Base-by-base conservation (phyloP, 108 stramenopile species). In the Schizochytrium sp. region DNA sequence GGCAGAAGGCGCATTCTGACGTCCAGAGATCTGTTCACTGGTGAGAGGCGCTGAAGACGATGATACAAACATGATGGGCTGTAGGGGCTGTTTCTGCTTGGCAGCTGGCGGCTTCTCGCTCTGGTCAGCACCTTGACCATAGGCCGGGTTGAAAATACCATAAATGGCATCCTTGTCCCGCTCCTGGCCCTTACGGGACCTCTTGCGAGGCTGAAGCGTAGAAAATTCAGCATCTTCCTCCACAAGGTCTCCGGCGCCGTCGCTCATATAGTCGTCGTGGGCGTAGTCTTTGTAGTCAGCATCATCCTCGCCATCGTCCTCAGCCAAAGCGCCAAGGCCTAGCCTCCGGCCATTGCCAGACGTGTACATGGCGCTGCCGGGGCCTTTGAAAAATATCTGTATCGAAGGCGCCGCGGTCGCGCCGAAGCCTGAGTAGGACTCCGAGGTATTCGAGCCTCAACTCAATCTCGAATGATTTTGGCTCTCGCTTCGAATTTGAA, bases 141-240 rank as follows among this genome's bases (percentile, higher is more conserved):
- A 69, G 42, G 64, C 64, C 1, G 64, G 64, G 2, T 69, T 69
- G 64, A 69, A 69, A 44, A 69, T 69, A 38, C 64, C 64, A 69
- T 69, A 69, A 38, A 44, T 69, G 64, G 64, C 64, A 38, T 69
- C 64, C 42, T 12, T 2, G 28, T 69, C 64, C 42, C 28, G 28
- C 28, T 69, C 64, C 15, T 44, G 40, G 10, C 64, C 42, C 1
- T 10, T 12, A 8, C 64, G 64, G 10, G 40, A 44, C 28, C 64
- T 69, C 64, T 44, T 38, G 42, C 7, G 40, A 15, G 13, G 13
- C 10, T 58, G 57, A 58, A 58, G 57, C 2, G 15, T 15, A 44
- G 28, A 28, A 28, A 28, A 28, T 28, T 28, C 28, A 28, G 28
- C 28, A 28, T 28, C 28, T 28, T 44, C 64, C 64, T 12, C 64